Percentiles rank a stretch among this genome's conserved stretches.
These are phyloP conservation scores for Protomyces lactucae-debilis DNA, from an alignment of 1,139 yeast species.

Conservation along the genomic window DNA sequence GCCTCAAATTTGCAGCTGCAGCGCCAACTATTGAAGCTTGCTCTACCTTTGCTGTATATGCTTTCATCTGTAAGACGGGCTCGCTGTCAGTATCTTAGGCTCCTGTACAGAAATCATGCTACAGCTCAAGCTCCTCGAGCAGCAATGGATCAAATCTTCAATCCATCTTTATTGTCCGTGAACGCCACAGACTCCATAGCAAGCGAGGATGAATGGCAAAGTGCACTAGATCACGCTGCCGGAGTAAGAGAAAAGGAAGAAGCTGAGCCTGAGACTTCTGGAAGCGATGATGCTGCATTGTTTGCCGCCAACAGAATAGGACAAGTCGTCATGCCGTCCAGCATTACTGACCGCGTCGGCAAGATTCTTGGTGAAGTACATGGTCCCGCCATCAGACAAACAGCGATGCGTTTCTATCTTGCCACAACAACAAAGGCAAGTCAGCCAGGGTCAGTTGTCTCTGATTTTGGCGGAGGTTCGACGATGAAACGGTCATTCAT, in stretches of 20 bases:
- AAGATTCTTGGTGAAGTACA: constrained; percentile 5
- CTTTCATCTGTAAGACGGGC: neutral
- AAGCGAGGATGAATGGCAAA: constrained; percentile 20
- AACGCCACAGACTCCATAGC: constrained; percentile 1
- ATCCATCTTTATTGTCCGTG: neutral
- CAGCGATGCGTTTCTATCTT: constrained; percentile 14
- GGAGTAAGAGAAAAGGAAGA: constrained; percentile 1
- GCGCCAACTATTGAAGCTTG: no score
- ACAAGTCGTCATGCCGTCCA: constrained; percentile 7
- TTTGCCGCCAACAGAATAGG: constrained; percentile 21
- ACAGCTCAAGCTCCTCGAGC: neutral
- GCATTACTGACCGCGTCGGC: neutral
- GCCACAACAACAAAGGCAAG: neutral
- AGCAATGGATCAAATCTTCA: constrained; percentile 13
- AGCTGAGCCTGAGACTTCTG: neutral
- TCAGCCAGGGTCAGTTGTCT: neutral
- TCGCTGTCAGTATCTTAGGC: neutral
- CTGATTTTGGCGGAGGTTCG: neutral
- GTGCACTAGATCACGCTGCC: constrained; percentile 4
- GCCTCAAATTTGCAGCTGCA: no score
- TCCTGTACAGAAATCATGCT: neutral
- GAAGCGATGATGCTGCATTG: constrained; percentile 11
- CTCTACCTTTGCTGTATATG: neutral
- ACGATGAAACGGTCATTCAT: neutral
- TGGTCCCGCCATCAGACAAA: constrained; percentile 8